Evolutionary conservation across 2,329 filamentous ascomycete genomes (phyloP).

Genomic region (Microcera coccophila): DNA sequence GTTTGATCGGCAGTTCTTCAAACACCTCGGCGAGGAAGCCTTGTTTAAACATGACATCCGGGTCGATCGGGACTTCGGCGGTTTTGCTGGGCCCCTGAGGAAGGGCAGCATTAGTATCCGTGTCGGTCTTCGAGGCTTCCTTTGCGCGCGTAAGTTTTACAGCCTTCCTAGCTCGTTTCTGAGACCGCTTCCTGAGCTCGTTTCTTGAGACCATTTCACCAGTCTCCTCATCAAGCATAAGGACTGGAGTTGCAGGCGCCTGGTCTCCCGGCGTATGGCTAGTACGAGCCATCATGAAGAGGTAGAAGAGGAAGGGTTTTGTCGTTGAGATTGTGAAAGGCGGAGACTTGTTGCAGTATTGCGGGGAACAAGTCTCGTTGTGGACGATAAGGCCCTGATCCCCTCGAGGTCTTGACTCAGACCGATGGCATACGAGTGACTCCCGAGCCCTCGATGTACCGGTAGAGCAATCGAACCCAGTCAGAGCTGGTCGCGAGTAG

Average conservation of each 20-base stretch:
- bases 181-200: slow-evolving; percentile 58
- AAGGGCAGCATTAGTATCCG: slow-evolving; percentile 17
- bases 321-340: too few species aligned
- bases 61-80: slow-evolving; percentile 45
- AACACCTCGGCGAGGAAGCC: slow-evolving; percentile 73
- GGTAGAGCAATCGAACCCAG: too few species aligned
- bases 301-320: too few species aligned
- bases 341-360: too few species aligned
- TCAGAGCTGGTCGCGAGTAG: too few species aligned
- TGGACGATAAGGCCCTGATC: too few species aligned
- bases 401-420: too few species aligned
- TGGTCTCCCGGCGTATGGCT: too few species aligned
- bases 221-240: slow-evolving; percentile 59
- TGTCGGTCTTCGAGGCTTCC: slow-evolving; percentile 28
- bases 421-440: too few species aligned
- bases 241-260: slow-evolving; percentile 48
- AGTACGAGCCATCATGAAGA: too few species aligned
- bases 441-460: too few species aligned
- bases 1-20: slow-evolving; percentile 59
- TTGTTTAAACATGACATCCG: slow-evolving; percentile 72
- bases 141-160: slow-evolving; percentile 38
- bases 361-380: too few species aligned
- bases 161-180: slow-evolving; percentile 57
- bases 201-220: slow-evolving; percentile 64
- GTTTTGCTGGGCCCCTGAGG: slow-evolving; percentile 41